Percentiles rank a stretch among this genome's conserved stretches.
phyloP scores from a whole-genome alignment of 306 rosid genomes.

The Vigna nakashimae region DNA sequence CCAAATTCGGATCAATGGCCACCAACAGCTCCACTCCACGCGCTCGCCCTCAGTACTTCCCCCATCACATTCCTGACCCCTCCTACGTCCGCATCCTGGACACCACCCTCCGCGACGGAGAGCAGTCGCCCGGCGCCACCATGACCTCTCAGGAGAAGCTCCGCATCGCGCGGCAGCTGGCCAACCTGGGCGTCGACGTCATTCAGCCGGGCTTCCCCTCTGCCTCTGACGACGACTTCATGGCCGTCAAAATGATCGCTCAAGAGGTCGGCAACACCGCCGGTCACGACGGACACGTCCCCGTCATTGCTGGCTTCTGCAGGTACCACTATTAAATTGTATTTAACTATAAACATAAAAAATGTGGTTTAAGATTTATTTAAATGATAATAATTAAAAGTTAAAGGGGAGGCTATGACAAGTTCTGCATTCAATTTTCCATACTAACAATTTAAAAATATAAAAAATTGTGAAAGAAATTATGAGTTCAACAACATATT shows the following conservation, averaged over 20 bases:
- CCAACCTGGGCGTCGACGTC: constrained; percentile 74
- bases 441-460: too few relatives aligned
- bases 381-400: too few relatives aligned
- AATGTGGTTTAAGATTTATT: too few relatives aligned
- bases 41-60: constrained; percentile 64
- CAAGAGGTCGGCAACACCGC: constrained; percentile 70
- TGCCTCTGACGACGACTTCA: constrained; percentile 70
- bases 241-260: constrained; percentile 74
- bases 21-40: background rate
- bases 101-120: constrained; percentile 98
- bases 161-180: constrained; percentile 70
- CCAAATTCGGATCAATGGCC: background rate
- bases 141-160: constrained; percentile 72
- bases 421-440: too few relatives aligned
- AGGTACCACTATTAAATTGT: constrained; percentile 41
- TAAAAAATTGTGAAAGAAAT: too few relatives aligned
- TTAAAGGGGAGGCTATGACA: too few relatives aligned
- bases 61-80: constrained; percentile 74
- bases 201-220: constrained; percentile 95
- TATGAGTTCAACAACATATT: too few relatives aligned
- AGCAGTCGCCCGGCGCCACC: constrained; percentile 91
- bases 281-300: constrained; percentile 64
- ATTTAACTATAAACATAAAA: too few relatives aligned
- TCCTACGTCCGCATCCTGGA: constrained; percentile 76
- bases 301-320: constrained; percentile 75